Evolutionary conservation across 2,329 filamentous ascomycete species (phyloP), one percentile per base, ranked within the genome.

Genomic region (Xylariaceae sp.): DNA sequence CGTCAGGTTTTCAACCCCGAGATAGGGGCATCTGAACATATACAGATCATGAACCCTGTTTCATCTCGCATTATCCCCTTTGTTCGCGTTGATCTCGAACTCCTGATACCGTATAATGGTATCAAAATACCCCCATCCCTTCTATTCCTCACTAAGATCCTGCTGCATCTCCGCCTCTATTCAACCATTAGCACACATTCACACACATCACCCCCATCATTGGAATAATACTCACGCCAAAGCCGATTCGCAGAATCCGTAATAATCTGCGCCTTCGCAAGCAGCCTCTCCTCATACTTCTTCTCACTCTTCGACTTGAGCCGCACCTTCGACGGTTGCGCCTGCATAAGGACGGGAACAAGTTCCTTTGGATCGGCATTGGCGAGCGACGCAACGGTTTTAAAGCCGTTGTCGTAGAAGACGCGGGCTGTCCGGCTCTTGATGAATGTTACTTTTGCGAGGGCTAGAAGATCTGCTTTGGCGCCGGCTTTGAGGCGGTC

Each of bases 321-420:
- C 41, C 82, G 80, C 48, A 80, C 73, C 72, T 88, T 89, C 66
- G 82, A 86, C 15, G 86, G 85, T 74, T 89, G 87, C 3, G 85
- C 86, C 82, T 89, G 86, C 77, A 89, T 82, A 54, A 92, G 75
- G n/a, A 92, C 75, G 5, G 88, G 87, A 1, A 90, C 77, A 23
- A 92, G 75, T 63, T 89, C 88, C 61, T 80, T 80, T 0, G 85
- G 80, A 61, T 88, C 82, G 0, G 88, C 87, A 65, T 88, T 88
- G 3, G 88, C 87, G 52, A 92, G 77, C 2, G 83, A 79, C 41
- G 85, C 84, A 34, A 91, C 76, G 23, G 82, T 87, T 67, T 83
- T 86, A 68, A 88, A 88, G 1, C 89, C 89, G 70, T 88, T 90
- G 58, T 92, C 89, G 79, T 88, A 89, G 62, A 92, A 88, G 4